These are phyloP conservation scores for Euphorbia corollata DNA, from an alignment of 441 rosid species.

Conservation along the genomic window DNA sequence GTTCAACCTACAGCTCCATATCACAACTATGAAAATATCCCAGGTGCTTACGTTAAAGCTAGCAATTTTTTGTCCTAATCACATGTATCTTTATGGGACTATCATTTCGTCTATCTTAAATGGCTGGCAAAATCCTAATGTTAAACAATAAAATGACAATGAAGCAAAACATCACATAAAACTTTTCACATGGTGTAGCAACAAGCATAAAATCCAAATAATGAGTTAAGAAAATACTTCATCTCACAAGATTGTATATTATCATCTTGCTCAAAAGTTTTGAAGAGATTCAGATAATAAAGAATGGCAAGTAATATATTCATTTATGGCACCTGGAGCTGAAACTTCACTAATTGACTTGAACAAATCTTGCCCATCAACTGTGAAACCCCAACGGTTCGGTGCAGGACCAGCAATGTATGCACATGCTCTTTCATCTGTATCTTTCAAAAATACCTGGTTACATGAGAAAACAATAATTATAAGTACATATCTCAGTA, in stretches of 20 bases:
- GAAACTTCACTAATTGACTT: conserved; percentile 49
- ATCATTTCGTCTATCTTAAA: background rate
- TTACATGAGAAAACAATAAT: conserved; percentile 21
- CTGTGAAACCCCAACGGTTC: conserved; percentile 93
- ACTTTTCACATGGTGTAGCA: background rate
- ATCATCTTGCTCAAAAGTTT: background rate
- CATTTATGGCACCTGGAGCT: conserved; percentile 30
- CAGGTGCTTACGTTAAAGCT: background rate
- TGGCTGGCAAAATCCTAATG: background rate
- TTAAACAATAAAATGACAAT: conserved; percentile 4
- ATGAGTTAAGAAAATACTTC: background rate
- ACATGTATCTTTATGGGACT: background rate
- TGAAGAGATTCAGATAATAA: background rate
- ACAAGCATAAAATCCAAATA: background rate
- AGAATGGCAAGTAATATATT: background rate
- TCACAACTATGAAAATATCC: background rate
- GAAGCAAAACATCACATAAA: background rate
- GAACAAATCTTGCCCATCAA: conserved; percentile 78
- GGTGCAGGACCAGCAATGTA: conserved; percentile 99
- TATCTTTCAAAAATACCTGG: conserved; percentile 95
- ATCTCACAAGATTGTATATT: background rate
- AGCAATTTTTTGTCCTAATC: background rate
- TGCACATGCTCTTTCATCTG: conserved; percentile 99
- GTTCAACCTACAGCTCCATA: background rate
- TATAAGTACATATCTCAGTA: conserved; percentile 16